These are phyloP conservation scores for Gymnopilus junonius DNA, from an alignment of 768 basidiomycete species.

Conservation along the genomic window DNA sequence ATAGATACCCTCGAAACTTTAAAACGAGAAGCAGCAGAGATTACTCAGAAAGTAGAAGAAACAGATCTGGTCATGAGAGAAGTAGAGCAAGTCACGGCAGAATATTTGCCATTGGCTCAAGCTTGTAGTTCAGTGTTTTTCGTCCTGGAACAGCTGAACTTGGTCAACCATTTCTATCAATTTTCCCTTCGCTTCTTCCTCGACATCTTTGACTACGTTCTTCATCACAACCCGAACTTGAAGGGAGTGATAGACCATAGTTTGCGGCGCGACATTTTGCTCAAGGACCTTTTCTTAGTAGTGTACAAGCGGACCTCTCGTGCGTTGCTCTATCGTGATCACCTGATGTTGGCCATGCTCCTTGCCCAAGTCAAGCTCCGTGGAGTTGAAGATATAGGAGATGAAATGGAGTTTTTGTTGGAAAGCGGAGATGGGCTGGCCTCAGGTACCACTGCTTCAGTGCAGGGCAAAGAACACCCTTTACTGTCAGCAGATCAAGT, in stretches of 20 bases:
- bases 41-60: constrained; percentile 94
- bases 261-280: constrained; percentile 75
- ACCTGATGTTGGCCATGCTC: constrained; percentile 88
- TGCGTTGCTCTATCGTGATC: constrained; percentile 87
- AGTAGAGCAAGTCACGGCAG: constrained; percentile 93
- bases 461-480: constrained; percentile 42
- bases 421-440: constrained; percentile 79
- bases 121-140: constrained; percentile 98
- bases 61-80: constrained; percentile 96
- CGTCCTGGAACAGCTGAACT: constrained; percentile 91
- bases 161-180: constrained; percentile 97
- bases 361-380: constrained; percentile 89
- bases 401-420: constrained; percentile 91
- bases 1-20: constrained; percentile 95
- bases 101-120: constrained; percentile 93
- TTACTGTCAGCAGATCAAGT: constrained; percentile 71
- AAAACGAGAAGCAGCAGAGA: constrained; percentile 95
- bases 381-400: constrained; percentile 75
- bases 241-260: constrained; percentile 75
- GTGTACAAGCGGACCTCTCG: constrained; percentile 90
- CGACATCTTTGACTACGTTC: constrained; percentile 95
- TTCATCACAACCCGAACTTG: constrained; percentile 91
- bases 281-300: constrained; percentile 87
- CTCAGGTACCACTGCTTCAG: constrained; percentile 35
- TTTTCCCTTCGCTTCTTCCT: constrained; percentile 98